Evolutionary conservation across 73 alveolate species (phyloP).

Genomic region (Paramecium octaurelia): DNA sequence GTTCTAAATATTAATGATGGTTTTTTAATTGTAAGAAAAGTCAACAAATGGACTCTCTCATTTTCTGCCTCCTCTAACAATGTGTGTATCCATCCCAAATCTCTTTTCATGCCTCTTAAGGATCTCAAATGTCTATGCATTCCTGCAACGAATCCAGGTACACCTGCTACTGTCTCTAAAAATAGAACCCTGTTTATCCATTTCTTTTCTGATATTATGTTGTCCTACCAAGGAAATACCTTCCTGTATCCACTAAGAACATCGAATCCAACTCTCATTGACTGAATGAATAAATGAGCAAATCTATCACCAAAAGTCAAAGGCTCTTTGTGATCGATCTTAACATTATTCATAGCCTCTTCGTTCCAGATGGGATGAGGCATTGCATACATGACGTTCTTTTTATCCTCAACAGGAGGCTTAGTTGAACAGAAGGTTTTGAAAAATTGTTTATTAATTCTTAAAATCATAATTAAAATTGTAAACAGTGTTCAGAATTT

Average conservation of each 20-base stretch:
- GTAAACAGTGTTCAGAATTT: neutral
- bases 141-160: slow-evolving; percentile 83
- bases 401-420: neutral
- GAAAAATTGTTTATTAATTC: neutral
- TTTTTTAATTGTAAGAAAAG: slow-evolving; percentile 64
- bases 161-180: slow-evolving; percentile 87
- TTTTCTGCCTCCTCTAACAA: slow-evolving; percentile 79
- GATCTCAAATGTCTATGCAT: slow-evolving; percentile 76
- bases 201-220: slow-evolving; percentile 60
- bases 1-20: slow-evolving; percentile 67
- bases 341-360: slow-evolving; percentile 36
- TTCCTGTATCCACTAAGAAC: slow-evolving; percentile 64
- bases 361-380: slow-evolving; percentile 59
- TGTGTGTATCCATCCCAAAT: slow-evolving; percentile 78
- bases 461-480: slow-evolving; percentile 18
- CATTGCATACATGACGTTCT: slow-evolving; percentile 14
- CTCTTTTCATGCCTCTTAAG: slow-evolving; percentile 69
- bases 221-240: slow-evolving; percentile 62
- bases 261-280: slow-evolving; percentile 64
- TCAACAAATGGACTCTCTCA: slow-evolving; percentile 74
- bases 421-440: slow-evolving; percentile 20
- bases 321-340: slow-evolving; percentile 37
- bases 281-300: slow-evolving; percentile 53
- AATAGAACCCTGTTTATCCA: slow-evolving; percentile 76
- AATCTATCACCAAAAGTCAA: slow-evolving; percentile 57